Conservation (phyloP, 164 flowering plant species). For the Hamamelis virginiana region DNA sequence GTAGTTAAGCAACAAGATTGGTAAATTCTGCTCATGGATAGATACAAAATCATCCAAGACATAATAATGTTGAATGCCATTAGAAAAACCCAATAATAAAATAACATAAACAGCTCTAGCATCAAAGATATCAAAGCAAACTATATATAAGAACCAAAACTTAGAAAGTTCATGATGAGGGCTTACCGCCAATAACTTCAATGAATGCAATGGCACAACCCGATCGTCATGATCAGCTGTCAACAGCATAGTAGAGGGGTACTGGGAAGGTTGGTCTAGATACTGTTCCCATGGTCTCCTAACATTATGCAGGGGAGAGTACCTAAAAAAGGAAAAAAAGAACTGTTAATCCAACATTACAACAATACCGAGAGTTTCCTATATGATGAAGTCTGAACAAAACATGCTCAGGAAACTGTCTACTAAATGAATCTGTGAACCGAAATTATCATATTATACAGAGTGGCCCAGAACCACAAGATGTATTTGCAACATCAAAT, state of each 20-base stretch:
- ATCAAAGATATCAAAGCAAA: background rate
- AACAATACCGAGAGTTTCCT: background rate
- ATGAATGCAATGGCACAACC: conserved; percentile 91
- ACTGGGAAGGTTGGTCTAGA: conserved; percentile 45
- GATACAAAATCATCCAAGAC: background rate
- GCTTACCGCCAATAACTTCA: conserved; percentile 92
- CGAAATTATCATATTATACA: background rate
- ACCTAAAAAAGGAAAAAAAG: conserved; percentile 40
- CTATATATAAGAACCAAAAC: background rate
- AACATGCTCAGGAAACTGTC: background rate
- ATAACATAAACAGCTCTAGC: background rate
- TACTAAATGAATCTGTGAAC: background rate
- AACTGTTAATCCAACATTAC: background rate
- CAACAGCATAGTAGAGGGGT: conserved; percentile 90
- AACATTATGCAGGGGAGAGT: conserved; percentile 98
- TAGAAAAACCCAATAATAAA: background rate
- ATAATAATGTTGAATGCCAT: background rate
- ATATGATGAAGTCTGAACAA: too few relatives aligned
- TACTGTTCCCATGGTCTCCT: conserved; percentile 84
- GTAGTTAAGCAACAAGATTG: too few relatives aligned
- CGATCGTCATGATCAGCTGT: conserved; percentile 99
- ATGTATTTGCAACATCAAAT: background rate
- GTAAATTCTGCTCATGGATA: too few relatives aligned
- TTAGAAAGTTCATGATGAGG: background rate
- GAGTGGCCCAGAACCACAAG: background rate